Evolutionary conservation across 1,139 yeast species (phyloP).

Genomic region (Debaryomyces psychrophilus): DNA sequence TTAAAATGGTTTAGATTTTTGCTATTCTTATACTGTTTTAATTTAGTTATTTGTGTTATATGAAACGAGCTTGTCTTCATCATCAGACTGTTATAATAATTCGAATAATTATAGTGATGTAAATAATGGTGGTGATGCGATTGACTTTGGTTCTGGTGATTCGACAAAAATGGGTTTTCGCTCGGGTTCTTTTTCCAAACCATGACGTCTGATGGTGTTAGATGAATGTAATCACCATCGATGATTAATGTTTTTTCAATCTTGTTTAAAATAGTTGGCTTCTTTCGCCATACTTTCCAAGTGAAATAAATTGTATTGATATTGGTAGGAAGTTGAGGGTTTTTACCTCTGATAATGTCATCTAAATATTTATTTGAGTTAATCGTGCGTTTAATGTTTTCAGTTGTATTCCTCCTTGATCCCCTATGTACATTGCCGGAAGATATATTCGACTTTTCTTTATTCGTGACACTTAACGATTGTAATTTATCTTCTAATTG

Average conservation of each 20-base stretch:
- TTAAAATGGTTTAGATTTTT: slow-evolving; percentile 83
- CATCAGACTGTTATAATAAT: slow-evolving; percentile 43
- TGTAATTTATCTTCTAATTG: slow-evolving; percentile 27
- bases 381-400: slow-evolving; percentile 10
- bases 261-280: slow-evolving; percentile 78
- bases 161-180: slow-evolving; percentile 31
- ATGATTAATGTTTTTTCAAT: slow-evolving; percentile 84
- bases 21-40: slow-evolving; percentile 66
- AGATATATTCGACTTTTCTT: not conserved
- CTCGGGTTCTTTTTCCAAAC: slow-evolving; percentile 54
- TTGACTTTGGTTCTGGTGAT: slow-evolving; percentile 16
- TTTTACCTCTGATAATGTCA: slow-evolving; percentile 39
- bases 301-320: slow-evolving; percentile 48
- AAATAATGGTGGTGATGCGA: slow-evolving; percentile 37
- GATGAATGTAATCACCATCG: slow-evolving; percentile 91
- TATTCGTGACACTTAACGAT: slow-evolving; percentile 13
- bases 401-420: slow-evolving; percentile 12
- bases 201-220: slow-evolving; percentile 73
- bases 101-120: slow-evolving; percentile 59
- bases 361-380: slow-evolving; percentile 36
- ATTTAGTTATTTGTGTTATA: slow-evolving; percentile 72
- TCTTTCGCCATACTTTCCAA: slow-evolving; percentile 86
- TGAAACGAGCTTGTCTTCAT: slow-evolving; percentile 89
- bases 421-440: not conserved
- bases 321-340: slow-evolving; percentile 38